These are phyloP conservation scores for Buxus sempervirens DNA, from an alignment of 164 flowering plant species.

Conservation along the genomic window DNA sequence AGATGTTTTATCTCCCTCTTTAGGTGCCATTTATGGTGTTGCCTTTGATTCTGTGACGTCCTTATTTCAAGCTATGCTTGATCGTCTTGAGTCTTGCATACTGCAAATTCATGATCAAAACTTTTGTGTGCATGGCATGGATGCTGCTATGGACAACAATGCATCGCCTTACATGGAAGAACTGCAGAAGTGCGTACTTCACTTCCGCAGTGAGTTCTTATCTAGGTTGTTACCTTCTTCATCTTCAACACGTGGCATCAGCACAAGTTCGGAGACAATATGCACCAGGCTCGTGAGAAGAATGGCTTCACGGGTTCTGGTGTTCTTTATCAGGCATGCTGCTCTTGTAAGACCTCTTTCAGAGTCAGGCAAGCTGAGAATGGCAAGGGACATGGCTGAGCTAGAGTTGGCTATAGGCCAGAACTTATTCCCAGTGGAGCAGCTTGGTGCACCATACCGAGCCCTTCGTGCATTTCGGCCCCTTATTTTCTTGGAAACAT, in stretches of 20 bases:
- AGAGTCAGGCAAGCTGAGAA: constrained; percentile 87
- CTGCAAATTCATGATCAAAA: constrained; percentile 91
- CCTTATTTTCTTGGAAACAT: constrained; percentile 81
- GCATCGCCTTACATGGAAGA: constrained; percentile 96
- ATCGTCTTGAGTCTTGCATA: constrained; percentile 83
- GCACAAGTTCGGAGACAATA: constrained; percentile 59
- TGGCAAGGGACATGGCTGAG: constrained; percentile 99
- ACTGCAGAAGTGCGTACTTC: constrained; percentile 70
- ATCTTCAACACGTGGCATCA: constrained; percentile 35
- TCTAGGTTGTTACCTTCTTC: constrained; percentile 65
- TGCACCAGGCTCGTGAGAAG: constrained; percentile 72
- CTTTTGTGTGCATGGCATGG: constrained; percentile 61
- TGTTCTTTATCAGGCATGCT: constrained; percentile 84
- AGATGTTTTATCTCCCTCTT: constrained; percentile 73
- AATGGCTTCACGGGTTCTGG: constrained; percentile 82
- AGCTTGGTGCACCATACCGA: constrained; percentile 88
- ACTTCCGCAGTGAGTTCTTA: constrained; percentile 78
- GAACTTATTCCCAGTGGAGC: constrained; percentile 88
- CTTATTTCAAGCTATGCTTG: constrained; percentile 87
- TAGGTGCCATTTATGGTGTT: constrained; percentile 71
- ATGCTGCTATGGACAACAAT: constrained; percentile 80
- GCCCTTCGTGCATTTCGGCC: constrained; percentile 93
- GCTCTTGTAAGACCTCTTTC: constrained; percentile 95
- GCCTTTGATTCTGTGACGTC: constrained; percentile 87
- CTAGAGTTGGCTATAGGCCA: constrained; percentile 89